phyloP scores from a whole-genome alignment of 805 yeast genomes.

The Schwanniomyces polymorphus region DNA sequence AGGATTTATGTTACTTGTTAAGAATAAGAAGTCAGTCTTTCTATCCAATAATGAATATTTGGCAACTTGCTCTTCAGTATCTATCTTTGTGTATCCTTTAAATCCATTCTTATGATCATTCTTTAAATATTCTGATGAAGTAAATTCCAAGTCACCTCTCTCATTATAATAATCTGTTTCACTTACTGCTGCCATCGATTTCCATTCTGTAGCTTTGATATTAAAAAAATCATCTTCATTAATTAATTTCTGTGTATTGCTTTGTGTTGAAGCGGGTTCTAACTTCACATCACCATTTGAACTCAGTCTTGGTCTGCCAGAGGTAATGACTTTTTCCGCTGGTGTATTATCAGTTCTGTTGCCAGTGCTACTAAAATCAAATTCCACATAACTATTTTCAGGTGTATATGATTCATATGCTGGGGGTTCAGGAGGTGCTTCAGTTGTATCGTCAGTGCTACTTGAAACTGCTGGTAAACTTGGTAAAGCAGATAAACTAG shows the following conservation, averaged over 20 bases:
- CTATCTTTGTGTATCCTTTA: slow-evolving; percentile 81
- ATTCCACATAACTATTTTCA: slow-evolving; percentile 25
- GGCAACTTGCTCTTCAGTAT: slow-evolving; percentile 82
- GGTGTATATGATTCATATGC: slow-evolving; percentile 1
- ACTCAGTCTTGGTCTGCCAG: neutral
- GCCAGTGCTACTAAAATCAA: slow-evolving; percentile 20
- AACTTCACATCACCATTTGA: neutral
- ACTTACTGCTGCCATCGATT: slow-evolving; percentile 81
- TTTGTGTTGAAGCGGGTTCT: neutral
- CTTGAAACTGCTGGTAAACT: slow-evolving; percentile 15
- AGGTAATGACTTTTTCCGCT: slow-evolving; percentile 6
- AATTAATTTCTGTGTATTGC: slow-evolving; percentile 3
- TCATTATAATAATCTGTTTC: slow-evolving; percentile 78
- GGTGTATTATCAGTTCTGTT: slow-evolving; percentile 1
- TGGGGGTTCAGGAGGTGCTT: neutral
- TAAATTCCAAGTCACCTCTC: slow-evolving; percentile 62
- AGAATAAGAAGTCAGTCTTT: slow-evolving; percentile 54
- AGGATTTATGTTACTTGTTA: slow-evolving; percentile 7
- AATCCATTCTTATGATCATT: slow-evolving; percentile 28
- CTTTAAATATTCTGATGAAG: slow-evolving; percentile 32
- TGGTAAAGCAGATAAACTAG: slow-evolving; percentile 20
- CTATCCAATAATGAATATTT: slow-evolving; percentile 55
- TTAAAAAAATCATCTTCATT: slow-evolving; percentile 34
- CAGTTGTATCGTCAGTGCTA: neutral
- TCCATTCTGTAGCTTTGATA: slow-evolving; percentile 63